phyloP scores from a whole-genome alignment of 306 rosid genomes.

The Cicer cuneatum region DNA sequence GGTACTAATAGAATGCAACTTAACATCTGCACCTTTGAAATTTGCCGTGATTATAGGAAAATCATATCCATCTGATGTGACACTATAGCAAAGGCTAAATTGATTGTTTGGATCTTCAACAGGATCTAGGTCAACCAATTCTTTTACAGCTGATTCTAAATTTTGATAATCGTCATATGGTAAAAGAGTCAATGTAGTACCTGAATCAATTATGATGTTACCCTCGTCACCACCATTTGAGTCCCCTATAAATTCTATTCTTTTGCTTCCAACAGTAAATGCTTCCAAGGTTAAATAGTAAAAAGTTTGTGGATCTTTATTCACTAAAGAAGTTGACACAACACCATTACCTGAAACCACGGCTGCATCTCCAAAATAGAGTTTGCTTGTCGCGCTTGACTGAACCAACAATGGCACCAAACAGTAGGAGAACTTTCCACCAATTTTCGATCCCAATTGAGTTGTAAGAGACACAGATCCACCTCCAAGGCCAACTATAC shows the following conservation, averaged over 20 bases:
- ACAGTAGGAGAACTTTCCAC: no score
- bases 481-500: no score
- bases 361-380: no score
- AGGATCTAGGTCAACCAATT: background rate
- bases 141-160: conserved; percentile 37
- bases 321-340: conserved; percentile 15
- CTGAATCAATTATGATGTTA: conserved; percentile 47
- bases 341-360: background rate
- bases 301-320: background rate
- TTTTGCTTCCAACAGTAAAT: background rate
- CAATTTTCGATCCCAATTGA: no score
- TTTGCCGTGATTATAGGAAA: conserved; percentile 44
- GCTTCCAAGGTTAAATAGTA: conserved; percentile 24
- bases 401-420: no score
- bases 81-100: conserved; percentile 41
- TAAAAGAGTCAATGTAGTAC: conserved; percentile 6
- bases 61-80: no score
- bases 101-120: background rate
- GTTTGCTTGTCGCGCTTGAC: no score
- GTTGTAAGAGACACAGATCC: no score
- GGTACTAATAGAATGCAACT: conserved; percentile 34
- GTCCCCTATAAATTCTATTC: background rate
- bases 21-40: conserved; percentile 49
- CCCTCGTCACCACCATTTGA: background rate
- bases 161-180: conserved; percentile 33